A percentile compares a stretch with the other conserved stretches of the same genome.
Conservation (phyloP, 768 basidiomycete species). For the Hemileccinum impolitum region DNA sequence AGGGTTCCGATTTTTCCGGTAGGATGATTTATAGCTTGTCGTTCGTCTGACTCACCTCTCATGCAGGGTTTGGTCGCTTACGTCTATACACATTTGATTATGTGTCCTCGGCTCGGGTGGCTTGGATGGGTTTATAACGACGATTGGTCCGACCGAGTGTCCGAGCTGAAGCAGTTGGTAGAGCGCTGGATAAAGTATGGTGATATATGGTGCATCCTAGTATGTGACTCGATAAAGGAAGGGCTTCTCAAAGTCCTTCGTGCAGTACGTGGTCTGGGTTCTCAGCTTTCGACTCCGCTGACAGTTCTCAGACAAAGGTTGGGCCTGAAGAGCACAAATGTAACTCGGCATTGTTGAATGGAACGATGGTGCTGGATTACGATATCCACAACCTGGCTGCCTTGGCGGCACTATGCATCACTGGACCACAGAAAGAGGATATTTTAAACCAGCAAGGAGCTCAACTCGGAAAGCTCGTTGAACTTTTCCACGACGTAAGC, state of each 20-base stretch:
- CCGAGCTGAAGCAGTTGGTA: conserved; percentile 8
- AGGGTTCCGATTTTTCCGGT: conserved; percentile 25
- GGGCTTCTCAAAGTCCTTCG: conserved; percentile 14
- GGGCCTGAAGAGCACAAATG: conserved; percentile 17
- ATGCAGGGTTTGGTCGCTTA: conserved; percentile 28
- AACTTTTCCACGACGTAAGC: conserved; percentile 26
- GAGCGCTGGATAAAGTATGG: conserved; percentile 6
- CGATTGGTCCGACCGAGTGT: conserved; percentile 8
- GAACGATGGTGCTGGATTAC: conserved; percentile 7
- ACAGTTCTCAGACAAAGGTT: conserved; percentile 11
- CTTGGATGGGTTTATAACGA: conserved; percentile 7
- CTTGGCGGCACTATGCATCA: conserved; percentile 10
- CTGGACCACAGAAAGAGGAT: conserved; percentile 1
- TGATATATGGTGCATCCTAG: conserved; percentile 11
- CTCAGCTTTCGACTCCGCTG: neutral
- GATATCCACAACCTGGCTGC: conserved; percentile 23
- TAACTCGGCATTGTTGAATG: conserved; percentile 22
- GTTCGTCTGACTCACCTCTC: conserved; percentile 5
- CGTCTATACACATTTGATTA: conserved; percentile 24
- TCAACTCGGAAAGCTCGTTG: conserved; percentile 13
- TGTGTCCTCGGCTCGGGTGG: conserved; percentile 14
- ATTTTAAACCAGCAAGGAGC: conserved; percentile 2
- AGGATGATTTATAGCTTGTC: neutral
- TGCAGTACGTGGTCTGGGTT: conserved; percentile 6
- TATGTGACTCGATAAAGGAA: conserved; percentile 9